Conservation (phyloP, 2,329 filamentous ascomycete genomes). For the Pezicula radicicola region DNA sequence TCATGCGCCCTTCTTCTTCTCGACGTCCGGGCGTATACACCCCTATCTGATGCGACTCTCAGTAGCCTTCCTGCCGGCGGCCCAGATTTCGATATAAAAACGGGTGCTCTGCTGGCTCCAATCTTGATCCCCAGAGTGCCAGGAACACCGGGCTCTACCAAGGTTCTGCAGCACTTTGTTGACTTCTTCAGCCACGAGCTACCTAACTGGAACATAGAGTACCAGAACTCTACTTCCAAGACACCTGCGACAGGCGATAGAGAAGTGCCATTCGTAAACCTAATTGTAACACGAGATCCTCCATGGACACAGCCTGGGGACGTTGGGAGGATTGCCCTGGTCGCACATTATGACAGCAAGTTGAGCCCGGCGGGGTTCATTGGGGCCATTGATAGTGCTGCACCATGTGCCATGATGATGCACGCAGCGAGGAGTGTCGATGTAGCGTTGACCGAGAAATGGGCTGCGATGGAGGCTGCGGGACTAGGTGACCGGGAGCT, state of each 20-base stretch:
- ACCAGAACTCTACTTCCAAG: slow-evolving; percentile 85
- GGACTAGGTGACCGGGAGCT: slow-evolving; percentile 52
- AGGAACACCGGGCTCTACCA: slow-evolving; percentile 71
- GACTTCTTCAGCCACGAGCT: slow-evolving; percentile 74
- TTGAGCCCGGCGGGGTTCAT: slow-evolving; percentile 80
- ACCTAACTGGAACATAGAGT: slow-evolving; percentile 74
- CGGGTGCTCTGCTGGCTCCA: slow-evolving; percentile 74
- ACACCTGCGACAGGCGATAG: slow-evolving; percentile 72
- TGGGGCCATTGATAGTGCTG: slow-evolving; percentile 89
- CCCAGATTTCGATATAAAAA: slow-evolving; percentile 74
- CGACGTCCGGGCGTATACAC: slow-evolving; percentile 20
- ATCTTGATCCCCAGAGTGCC: slow-evolving; percentile 87
- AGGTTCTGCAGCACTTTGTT: slow-evolving; percentile 77
- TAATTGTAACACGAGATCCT: slow-evolving; percentile 84
- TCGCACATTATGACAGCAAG: slow-evolving; percentile 93
- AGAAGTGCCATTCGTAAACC: slow-evolving; percentile 79
- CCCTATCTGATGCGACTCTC: slow-evolving; percentile 73
- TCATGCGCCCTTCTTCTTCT: slow-evolving; percentile 10
- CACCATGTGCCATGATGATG: slow-evolving; percentile 90
- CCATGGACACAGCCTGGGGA: slow-evolving; percentile 75
- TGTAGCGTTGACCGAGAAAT: slow-evolving; percentile 74
- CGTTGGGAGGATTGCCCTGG: slow-evolving; percentile 77
- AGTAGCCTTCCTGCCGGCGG: slow-evolving; percentile 68
- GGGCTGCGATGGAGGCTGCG: slow-evolving; percentile 66
- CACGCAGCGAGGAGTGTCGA: slow-evolving; percentile 82